Conservation (phyloP, 192 early-diverging fungal species). For the Coemansia sp. region DNA sequence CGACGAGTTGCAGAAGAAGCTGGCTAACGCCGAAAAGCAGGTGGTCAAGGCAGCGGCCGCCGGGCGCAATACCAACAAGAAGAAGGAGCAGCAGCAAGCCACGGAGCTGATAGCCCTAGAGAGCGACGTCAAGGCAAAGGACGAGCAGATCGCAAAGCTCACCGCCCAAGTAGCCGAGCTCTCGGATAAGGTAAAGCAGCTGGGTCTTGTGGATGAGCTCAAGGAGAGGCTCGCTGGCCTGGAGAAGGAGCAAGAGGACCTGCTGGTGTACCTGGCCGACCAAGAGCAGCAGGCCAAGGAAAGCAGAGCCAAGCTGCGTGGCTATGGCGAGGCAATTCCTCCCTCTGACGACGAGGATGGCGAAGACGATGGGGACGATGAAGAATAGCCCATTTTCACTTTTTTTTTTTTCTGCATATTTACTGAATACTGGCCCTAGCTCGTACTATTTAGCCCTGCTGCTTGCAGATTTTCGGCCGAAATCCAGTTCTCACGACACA, state of each 20-base stretch:
- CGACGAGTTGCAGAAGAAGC: conserved; percentile 42
- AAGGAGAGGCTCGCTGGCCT: conserved; percentile 42
- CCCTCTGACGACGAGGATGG: conserved; percentile 60
- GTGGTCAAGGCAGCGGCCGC: conserved; percentile 48
- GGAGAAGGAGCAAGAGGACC: conserved; percentile 79
- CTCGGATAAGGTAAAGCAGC: conserved; percentile 15
- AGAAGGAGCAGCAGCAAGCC: conserved; percentile 52
- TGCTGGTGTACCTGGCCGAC: conserved; percentile 80
- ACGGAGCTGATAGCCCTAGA: conserved; percentile 23
- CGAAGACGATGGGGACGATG: conserved; percentile 42
- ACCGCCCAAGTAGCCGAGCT: conserved; percentile 68
- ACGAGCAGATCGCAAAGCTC: conserved; percentile 45
- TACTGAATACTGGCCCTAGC: neutral
- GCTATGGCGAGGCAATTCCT: conserved; percentile 55
- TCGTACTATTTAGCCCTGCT: neutral
- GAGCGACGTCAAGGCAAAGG: conserved; percentile 24
- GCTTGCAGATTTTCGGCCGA: neutral
- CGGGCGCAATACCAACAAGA: conserved; percentile 47
- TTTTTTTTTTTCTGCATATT: neutral
- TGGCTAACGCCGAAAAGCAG: conserved; percentile 49
- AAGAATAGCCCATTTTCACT: neutral
- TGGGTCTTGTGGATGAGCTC: conserved; percentile 24
- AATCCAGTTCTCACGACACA: neutral
- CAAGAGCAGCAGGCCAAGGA: conserved; percentile 69
- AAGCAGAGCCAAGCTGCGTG: conserved; percentile 54